These are phyloP conservation scores for Vanderwaltozyma polyspora DNA, from an alignment of 805 yeast genomes.

Conservation along the genomic window DNA sequence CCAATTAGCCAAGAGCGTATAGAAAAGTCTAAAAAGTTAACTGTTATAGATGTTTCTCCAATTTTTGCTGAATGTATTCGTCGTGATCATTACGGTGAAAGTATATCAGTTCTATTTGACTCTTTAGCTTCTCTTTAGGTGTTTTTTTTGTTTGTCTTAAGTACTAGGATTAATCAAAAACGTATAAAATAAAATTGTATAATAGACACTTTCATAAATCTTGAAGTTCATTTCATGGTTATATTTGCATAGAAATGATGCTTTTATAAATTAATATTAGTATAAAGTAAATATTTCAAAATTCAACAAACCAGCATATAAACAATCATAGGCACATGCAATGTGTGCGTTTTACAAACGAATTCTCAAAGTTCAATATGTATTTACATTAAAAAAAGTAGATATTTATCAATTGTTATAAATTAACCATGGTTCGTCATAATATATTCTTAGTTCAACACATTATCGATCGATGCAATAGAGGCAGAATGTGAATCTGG, in stretches of 20 bases:
- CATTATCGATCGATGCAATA: slow-evolving; percentile 11
- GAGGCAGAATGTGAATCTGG: slow-evolving; percentile 9
- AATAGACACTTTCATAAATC: too few relatives aligned
- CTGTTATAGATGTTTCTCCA: slow-evolving; percentile 84
- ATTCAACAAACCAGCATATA: too few relatives aligned
- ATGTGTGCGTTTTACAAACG: too few relatives aligned
- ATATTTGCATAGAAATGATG: too few relatives aligned
- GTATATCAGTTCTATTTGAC: slow-evolving; percentile 85
- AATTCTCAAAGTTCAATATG: too few relatives aligned
- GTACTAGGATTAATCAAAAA: neutral
- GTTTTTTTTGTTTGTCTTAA: neutral
- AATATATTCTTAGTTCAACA: slow-evolving; percentile 1
- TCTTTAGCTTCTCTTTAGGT: slow-evolving; percentile 47
- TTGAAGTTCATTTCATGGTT: too few relatives aligned
- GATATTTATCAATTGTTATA: too few relatives aligned
- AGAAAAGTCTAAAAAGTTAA: slow-evolving; percentile 54
- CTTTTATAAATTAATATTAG: too few relatives aligned
- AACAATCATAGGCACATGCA: too few relatives aligned
- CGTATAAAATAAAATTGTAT: neutral
- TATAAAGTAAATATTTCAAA: too few relatives aligned
- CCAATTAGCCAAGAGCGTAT: slow-evolving; percentile 64
- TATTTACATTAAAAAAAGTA: too few relatives aligned
- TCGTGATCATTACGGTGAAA: slow-evolving; percentile 97
- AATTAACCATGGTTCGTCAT: too few relatives aligned
- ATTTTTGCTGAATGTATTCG: slow-evolving; percentile 97